Evolutionary conservation across 148 eudicot species (phyloP).

Genomic region (Pharnaceum exiguum): DNA sequence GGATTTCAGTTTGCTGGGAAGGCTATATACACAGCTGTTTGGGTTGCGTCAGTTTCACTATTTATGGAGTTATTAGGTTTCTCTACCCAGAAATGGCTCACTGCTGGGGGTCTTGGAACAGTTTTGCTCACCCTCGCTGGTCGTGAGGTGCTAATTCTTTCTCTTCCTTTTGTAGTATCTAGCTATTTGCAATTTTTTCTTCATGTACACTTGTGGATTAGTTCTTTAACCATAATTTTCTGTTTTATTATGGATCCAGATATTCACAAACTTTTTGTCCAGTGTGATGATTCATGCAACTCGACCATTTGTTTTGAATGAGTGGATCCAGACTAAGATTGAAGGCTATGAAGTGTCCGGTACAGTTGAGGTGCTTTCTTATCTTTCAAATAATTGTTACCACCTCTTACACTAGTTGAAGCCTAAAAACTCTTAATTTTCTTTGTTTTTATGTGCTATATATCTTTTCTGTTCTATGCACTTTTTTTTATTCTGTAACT

Average conservation of each 20-base stretch:
- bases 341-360: slow-evolving; percentile 98
- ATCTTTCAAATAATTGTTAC: background rate
- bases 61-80: slow-evolving; percentile 95
- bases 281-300: slow-evolving; percentile 95
- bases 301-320: slow-evolving; percentile 74
- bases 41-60: slow-evolving; percentile 86
- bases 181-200: background rate
- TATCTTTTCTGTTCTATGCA: background rate
- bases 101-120: slow-evolving; percentile 98
- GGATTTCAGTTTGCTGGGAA: slow-evolving; percentile 86
- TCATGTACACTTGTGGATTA: too few species aligned
- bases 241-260: slow-evolving; percentile 39
- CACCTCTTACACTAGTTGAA: background rate
- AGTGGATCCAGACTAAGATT: slow-evolving; percentile 91
- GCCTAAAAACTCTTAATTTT: background rate
- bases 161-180: background rate
- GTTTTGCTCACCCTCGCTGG: slow-evolving; percentile 93
- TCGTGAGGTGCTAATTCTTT: slow-evolving; percentile 63
- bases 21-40: slow-evolving; percentile 77
- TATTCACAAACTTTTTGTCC: slow-evolving; percentile 88
- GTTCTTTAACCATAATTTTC: background rate
- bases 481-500: background rate
- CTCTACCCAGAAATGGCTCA: slow-evolving; percentile 86
- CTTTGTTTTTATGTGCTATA: background rate
- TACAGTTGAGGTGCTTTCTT: slow-evolving; percentile 79